Evolutionary conservation across 2,329 filamentous ascomycete species (phyloP).

Genomic region (Xylogone sp.): DNA sequence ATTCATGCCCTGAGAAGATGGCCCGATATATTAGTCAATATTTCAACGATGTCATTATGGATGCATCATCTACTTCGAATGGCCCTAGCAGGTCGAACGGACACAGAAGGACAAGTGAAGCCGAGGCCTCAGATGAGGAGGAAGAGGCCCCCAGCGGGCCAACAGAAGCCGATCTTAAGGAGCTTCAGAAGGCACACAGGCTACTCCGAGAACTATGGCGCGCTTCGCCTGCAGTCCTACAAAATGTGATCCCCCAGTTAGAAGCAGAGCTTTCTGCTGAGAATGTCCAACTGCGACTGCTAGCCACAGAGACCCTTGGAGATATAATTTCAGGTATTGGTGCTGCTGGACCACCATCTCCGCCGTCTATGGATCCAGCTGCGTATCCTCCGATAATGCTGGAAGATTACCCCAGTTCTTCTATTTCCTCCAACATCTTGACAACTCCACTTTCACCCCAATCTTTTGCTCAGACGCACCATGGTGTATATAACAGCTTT

Average conservation of each 20-base stretch:
- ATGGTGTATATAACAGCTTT: slow-evolving; percentile 77
- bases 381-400: slow-evolving; percentile 77
- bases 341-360: slow-evolving; percentile 77
- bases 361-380: slow-evolving; percentile 70
- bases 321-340: slow-evolving; percentile 94
- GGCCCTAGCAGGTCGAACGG: slow-evolving; percentile 44
- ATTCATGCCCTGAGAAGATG: slow-evolving; percentile 88
- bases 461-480: slow-evolving; percentile 82
- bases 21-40: slow-evolving; percentile 91
- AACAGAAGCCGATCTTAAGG: slow-evolving; percentile 79
- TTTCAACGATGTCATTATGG: slow-evolving; percentile 94
- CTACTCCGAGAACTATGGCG: slow-evolving; percentile 92
- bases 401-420: slow-evolving; percentile 50
- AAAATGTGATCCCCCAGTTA: slow-evolving; percentile 90
- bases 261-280: slow-evolving; percentile 91
- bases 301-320: slow-evolving; percentile 91
- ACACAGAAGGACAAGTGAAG: slow-evolving; percentile 43
- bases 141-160: slow-evolving; percentile 58
- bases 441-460: slow-evolving; percentile 82
- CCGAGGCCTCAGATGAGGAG: slow-evolving; percentile 59
- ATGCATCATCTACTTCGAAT: slow-evolving; percentile 63
- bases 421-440: slow-evolving; percentile 57
- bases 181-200: slow-evolving; percentile 84
- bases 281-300: slow-evolving; percentile 76
- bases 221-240: slow-evolving; percentile 80